Percentiles rank a stretch among this genome's conserved stretches.
phyloP scores from a whole-genome alignment of 2,329 filamentous ascomycete genomes.

The Aspergillus brasiliensis region DNA sequence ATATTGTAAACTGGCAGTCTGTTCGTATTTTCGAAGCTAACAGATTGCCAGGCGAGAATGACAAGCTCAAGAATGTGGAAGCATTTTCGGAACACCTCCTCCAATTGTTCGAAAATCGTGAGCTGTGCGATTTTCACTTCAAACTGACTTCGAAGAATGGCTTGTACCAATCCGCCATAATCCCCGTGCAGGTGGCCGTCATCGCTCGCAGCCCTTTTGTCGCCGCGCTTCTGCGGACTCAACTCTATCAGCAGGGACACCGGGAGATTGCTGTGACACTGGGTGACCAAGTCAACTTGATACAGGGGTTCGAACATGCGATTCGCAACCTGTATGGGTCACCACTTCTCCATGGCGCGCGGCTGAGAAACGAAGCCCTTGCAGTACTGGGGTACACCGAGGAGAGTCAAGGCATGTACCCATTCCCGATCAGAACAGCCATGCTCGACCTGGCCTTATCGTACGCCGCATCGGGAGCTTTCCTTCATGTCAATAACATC shows the following conservation, averaged over 20 bases:
- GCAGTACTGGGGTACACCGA: slow-evolving; percentile 16
- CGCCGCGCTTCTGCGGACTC: slow-evolving; percentile 18
- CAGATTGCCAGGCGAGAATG: not conserved
- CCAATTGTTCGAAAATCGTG: slow-evolving; percentile 12
- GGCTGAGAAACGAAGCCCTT: slow-evolving; percentile 20
- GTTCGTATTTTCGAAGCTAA: not conserved
- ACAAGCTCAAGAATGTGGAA: not conserved
- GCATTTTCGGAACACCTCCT: slow-evolving; percentile 20
- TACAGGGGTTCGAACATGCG: slow-evolving; percentile 28
- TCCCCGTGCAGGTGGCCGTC: slow-evolving; percentile 25
- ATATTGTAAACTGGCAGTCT: not conserved
- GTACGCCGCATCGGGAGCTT: slow-evolving; percentile 34
- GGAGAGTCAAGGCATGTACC: slow-evolving; percentile 3
- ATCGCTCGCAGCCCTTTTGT: slow-evolving; percentile 29
- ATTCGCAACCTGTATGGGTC: slow-evolving; percentile 32
- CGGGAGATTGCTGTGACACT: slow-evolving; percentile 20
- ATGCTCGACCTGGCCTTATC: slow-evolving; percentile 33
- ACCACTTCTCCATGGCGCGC: slow-evolving; percentile 18
- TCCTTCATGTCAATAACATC: slow-evolving; percentile 28
- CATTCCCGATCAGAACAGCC: slow-evolving; percentile 20
- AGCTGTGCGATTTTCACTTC: slow-evolving; percentile 25
- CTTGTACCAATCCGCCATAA: slow-evolving; percentile 20
- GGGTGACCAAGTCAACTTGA: slow-evolving; percentile 24
- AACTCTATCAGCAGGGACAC: not conserved
- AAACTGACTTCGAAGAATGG: slow-evolving; percentile 21